These are phyloP conservation scores for Avena insularis DNA, from an alignment of 176 grass and related monocot species.

Conservation along the genomic window DNA sequence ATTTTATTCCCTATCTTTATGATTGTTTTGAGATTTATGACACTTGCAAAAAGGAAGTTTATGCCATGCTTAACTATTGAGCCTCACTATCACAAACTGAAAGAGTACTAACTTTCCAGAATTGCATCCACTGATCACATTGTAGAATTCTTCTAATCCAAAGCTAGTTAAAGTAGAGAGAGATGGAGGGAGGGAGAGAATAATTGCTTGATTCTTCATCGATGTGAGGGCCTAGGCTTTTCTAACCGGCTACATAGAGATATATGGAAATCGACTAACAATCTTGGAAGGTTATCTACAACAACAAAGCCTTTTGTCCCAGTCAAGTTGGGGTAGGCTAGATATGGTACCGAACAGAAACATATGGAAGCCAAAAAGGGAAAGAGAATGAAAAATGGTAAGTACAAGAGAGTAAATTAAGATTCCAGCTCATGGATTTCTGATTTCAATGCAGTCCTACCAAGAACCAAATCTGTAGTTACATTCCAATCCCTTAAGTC, in stretches of 20 bases:
- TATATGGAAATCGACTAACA: constrained; percentile 4
- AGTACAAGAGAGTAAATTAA: no score
- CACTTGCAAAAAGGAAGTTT: neutral
- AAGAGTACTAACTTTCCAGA: neutral
- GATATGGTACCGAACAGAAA: no score
- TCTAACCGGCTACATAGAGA: neutral
- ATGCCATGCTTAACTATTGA: constrained; percentile 22
- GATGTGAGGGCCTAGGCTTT: neutral
- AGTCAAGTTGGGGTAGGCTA: no score
- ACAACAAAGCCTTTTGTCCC: no score
- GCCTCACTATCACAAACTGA: constrained; percentile 12
- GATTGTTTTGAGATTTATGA: constrained; percentile 31
- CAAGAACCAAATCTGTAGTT: no score
- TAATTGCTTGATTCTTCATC: constrained; percentile 6
- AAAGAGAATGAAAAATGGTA: no score
- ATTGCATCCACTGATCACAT: neutral
- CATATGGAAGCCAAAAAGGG: no score
- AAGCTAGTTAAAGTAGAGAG: constrained; percentile 9
- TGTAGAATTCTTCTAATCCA: constrained; percentile 4
- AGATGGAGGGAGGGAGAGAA: neutral
- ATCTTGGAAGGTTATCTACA: neutral
- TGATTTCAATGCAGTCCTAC: no score
- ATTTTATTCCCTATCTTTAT: constrained; percentile 40
- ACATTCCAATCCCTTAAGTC: no score
- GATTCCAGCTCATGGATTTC: no score